Evolutionary conservation across 768 basidiomycete genomes (phyloP), one percentile per base, ranked within the genome.

Genomic region (Tricholoma sp.): DNA sequence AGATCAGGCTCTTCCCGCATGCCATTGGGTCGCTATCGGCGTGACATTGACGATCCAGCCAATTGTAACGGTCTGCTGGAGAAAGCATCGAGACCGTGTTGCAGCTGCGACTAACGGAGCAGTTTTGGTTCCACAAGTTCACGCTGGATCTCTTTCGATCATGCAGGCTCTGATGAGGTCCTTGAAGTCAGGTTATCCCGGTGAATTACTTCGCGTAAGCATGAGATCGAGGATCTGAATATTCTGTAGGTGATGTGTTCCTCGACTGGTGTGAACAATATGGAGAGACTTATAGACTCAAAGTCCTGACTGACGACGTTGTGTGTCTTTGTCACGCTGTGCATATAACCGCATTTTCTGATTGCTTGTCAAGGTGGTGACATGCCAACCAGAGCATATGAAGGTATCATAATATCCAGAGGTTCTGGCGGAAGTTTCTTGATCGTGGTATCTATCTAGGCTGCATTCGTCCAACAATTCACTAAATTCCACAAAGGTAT

Each of bases 401-500:
- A 42, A 42, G 41, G 41, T 42, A 20, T 6, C 11, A 42, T 20
- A 1, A 8, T 20, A 20, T 20, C 15, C 18, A 17, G 41, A 2
- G 18, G 12, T 39, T n/a, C 1, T n/a, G 13, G 6, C 17, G 41
- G 41, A 42, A 18, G 9, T 17, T 42, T 18, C 18, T 18, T 18
- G 18, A 42, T 42, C 15, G 24, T 24, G 24, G 24, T 20, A 7
- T 42, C 17, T 3, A 2, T 42, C 5, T 18, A 42, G 41, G 41
- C 41, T 7, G 18, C 18, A 3, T 18, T 42, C 17, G 18, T 20
- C 18, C 17, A 17, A 42, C 41, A 42, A 42, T 42, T 42, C 20
- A 18, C 17, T 2, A 42, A 18, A 4, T 42, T 42, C 18, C 17
- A 42, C 6, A 42, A 42, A 20, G 41, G 41, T 80, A n/a, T n/a